Percentiles rank a stretch among this genome's conserved stretches.
phyloP scores from a whole-genome alignment of 78 protist genomes.

The Polysphondylium violaceum region DNA sequence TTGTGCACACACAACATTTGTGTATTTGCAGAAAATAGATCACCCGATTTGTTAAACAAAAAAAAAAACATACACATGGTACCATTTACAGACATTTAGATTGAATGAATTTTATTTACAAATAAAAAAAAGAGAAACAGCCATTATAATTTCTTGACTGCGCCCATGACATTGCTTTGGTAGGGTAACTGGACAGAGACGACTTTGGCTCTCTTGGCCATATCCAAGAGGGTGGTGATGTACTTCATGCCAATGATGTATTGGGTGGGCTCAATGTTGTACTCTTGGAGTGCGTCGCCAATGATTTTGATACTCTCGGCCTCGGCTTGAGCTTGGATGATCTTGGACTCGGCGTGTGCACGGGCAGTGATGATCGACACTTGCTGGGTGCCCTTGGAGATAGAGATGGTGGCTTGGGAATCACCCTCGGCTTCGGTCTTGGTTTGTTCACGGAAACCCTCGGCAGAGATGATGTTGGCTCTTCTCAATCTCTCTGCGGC shows the following conservation, averaged over 20 bases:
- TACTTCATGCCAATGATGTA: slow-evolving; percentile 7
- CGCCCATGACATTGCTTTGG: background rate
- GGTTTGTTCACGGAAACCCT: slow-evolving; percentile 29
- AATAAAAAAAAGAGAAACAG: too few relatives aligned
- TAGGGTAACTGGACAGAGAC: slow-evolving; percentile 8
- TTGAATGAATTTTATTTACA: too few relatives aligned
- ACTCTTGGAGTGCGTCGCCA: slow-evolving; percentile 23
- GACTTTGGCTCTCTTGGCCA: slow-evolving; percentile 2
- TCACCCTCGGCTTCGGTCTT: slow-evolving; percentile 37
- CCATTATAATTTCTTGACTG: slow-evolving; percentile 14
- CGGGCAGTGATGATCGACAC: background rate
- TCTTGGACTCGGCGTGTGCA: slow-evolving; percentile 24
- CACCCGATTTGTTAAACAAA: too few relatives aligned
- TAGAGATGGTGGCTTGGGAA: slow-evolving; percentile 19
- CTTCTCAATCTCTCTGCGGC: slow-evolving; percentile 15
- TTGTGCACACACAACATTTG: too few relatives aligned
- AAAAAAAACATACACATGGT: too few relatives aligned
- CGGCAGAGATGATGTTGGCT: slow-evolving; percentile 18
- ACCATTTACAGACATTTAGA: too few relatives aligned
- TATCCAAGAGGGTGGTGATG: background rate
- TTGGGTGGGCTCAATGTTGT: slow-evolving; percentile 23
- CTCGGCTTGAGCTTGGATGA: slow-evolving; percentile 16
- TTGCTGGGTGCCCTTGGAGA: slow-evolving; percentile 11
- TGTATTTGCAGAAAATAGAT: too few relatives aligned
- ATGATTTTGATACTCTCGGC: slow-evolving; percentile 16